Base-by-base conservation (phyloP, 78 protist genomes). In the Protostelium mycophagum region DNA sequence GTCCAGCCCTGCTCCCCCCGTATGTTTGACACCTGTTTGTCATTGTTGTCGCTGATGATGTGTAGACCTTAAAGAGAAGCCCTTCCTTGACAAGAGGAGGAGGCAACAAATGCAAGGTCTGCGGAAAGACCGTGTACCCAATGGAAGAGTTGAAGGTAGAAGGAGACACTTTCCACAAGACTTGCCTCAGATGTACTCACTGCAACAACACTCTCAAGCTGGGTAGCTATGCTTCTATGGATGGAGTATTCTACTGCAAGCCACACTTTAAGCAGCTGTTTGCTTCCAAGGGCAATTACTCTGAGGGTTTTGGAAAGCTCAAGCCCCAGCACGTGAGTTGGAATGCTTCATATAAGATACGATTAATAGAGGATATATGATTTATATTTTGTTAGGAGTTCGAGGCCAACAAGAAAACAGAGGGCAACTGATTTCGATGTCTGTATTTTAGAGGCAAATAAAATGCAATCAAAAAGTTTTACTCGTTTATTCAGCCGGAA, bases 201-300 rank as follows among this genome's bases (percentile, higher is more conserved):
- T 94, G 96, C 83, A 94, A 94, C 90, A 35, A 88, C 92, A 91
- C 96, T 34, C 85, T 93, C 35, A 29, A 86, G n/a, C 93, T 93
- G 35, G 96, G 96, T 38, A 88, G 28, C 91, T 88, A 93, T 37
- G 95, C 95, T 35, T 93, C 95, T 35, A 83, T 93, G 91, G 90
- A 87, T 29, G 95, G 95, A 73, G 89, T 89, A 28, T 88, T 90
- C 91, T 93, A 63, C 39, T 93, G 95, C 88, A 93, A 93, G 91
- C 95, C 95, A 87, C 95, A 93, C 86, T 87, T 93, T 88, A 87
- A 88, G 83, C 95, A 93, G 91, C 83, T 93, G n/a, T 93, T 93
- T 84, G 91, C 90, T 63, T 63, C 89, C 86, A 93, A 93, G 91
- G 96, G 96, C 88, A 93, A 93, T 91, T 93, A 93, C 90, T 91